phyloP scores from a whole-genome alignment of 2,329 filamentous ascomycete species.

The Gnomoniopsis smithogilvyi region DNA sequence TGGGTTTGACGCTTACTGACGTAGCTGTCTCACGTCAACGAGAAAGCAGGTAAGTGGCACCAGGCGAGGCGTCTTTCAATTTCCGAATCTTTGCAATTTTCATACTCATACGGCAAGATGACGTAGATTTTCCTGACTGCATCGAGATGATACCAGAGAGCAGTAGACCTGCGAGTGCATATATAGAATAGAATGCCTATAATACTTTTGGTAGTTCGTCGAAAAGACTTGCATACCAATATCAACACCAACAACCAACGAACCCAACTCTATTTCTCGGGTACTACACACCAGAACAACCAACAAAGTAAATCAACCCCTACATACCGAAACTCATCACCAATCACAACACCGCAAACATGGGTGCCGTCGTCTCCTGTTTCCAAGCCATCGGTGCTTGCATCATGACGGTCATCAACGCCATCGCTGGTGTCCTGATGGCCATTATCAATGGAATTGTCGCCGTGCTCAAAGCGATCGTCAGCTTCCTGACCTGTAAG shows the following conservation, averaged over 20 bases:
- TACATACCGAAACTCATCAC: not conserved
- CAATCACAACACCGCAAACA: slow-evolving; percentile 6
- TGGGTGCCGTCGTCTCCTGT: slow-evolving; percentile 18
- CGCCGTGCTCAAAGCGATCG: slow-evolving; percentile 61
- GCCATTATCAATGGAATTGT: slow-evolving; percentile 68
- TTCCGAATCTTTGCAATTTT: not conserved
- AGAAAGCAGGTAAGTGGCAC: not conserved
- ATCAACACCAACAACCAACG: not conserved
- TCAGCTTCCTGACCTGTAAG: slow-evolving; percentile 59
- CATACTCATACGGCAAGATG: not conserved
- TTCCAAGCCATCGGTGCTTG: slow-evolving; percentile 17
- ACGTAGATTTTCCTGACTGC: not conserved
- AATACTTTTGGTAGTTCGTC: too few relatives aligned
- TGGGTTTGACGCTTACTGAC: not conserved
- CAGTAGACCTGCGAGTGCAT: too few relatives aligned
- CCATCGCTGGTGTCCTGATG: slow-evolving; percentile 60
- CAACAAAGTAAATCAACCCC: not conserved
- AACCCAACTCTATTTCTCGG: not conserved
- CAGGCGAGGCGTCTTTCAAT: not conserved
- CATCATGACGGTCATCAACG: slow-evolving; percentile 51
- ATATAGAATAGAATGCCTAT: not conserved
- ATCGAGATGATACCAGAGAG: too few relatives aligned
- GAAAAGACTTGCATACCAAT: too few relatives aligned
- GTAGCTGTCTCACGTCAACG: not conserved
- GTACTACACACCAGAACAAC: not conserved